A percentile compares a stretch with the other conserved stretches of the same genome.
phyloP scores from a whole-genome alignment of 805 yeast genomes.

The Wickerhamiella parazyma region DNA sequence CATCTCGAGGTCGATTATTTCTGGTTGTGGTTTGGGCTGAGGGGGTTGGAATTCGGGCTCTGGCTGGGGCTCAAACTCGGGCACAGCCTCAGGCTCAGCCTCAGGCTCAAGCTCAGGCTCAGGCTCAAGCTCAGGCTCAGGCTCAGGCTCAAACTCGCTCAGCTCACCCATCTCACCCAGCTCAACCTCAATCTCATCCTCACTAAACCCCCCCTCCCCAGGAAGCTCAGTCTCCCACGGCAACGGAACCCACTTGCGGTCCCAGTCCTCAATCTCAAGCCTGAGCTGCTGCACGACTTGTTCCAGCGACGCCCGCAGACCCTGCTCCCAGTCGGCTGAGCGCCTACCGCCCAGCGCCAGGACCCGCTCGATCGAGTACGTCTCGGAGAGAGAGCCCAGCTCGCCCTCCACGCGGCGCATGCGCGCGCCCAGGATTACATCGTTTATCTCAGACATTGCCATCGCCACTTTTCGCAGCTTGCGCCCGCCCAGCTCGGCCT shows the following conservation, averaged over 20 bases:
- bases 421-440: neutral
- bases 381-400: neutral
- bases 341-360: neutral
- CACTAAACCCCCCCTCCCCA: neutral
- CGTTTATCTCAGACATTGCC: neutral
- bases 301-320: neutral
- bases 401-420: neutral
- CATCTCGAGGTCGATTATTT: too few species aligned
- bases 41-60: too few species aligned
- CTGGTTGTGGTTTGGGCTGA: too few species aligned
- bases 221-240: neutral
- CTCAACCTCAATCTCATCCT: neutral
- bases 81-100: neutral
- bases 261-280: slow-evolving; percentile 1
- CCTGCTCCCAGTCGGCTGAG: neutral
- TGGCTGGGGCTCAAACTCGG: neutral
- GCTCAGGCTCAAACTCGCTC: neutral
- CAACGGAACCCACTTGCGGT: slow-evolving; percentile 1
- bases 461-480: neutral
- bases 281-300: neutral
- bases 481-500: too few species aligned
- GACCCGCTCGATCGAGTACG: neutral
- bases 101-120: neutral
- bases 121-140: neutral
- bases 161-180: too few species aligned